phyloP scores from a whole-genome alignment of 176 grass and related monocot genomes.

The Triticum monococcum region DNA sequence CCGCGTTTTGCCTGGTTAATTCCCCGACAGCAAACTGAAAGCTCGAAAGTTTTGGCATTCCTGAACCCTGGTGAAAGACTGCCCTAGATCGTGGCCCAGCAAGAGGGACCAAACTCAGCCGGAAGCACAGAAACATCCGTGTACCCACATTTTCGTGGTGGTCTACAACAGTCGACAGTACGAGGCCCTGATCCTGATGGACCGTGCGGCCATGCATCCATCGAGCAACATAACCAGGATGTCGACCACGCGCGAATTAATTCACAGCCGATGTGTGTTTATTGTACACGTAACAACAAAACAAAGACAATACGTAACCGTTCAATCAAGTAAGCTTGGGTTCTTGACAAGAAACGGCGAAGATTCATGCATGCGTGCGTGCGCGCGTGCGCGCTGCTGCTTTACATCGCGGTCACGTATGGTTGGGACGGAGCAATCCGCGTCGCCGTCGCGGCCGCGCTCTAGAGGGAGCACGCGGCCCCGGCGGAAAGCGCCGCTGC shows the following conservation, averaged over 20 bases:
- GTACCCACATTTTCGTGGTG: background rate
- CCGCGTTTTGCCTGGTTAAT: background rate
- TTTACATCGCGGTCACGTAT: background rate
- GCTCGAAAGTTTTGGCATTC: background rate
- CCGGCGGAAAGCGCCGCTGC: conserved; percentile 15
- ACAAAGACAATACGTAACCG: background rate
- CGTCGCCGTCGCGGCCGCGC: conserved; percentile 1
- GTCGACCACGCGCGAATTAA: background rate
- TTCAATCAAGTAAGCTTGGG: background rate
- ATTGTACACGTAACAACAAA: no score
- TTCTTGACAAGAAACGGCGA: background rate
- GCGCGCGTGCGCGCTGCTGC: background rate
- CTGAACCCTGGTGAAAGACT: background rate
- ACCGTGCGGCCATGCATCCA: background rate
- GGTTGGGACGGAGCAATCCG: background rate
- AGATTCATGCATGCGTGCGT: background rate
- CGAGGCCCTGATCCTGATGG: background rate
- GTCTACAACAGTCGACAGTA: background rate
- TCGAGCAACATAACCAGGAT: background rate
- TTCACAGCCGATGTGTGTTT: background rate
- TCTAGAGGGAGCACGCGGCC: background rate
- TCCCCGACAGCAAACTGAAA: background rate
- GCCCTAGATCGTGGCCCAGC: background rate
- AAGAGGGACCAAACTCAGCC: background rate
- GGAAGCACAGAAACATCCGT: background rate